phyloP scores from a whole-genome alignment of 768 basidiomycete genomes.

The Postia placenta region DNA sequence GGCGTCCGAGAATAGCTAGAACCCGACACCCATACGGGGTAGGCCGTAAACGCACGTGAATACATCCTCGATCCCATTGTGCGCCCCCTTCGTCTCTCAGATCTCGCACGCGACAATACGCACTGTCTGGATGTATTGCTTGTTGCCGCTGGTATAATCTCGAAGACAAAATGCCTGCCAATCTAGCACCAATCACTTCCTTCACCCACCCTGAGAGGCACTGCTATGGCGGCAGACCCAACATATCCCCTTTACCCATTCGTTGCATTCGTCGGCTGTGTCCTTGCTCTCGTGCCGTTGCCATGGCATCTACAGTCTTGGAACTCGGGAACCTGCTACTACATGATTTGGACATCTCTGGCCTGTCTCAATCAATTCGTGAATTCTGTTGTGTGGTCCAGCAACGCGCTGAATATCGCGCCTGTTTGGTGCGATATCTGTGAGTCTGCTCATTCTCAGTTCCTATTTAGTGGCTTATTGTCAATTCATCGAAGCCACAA shows the following conservation, averaged over 20 bases:
- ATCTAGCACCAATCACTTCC: too few species aligned
- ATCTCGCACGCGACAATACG: too few species aligned
- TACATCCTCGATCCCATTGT: too few species aligned
- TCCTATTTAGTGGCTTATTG: slow-evolving; percentile 20
- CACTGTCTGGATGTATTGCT: too few species aligned
- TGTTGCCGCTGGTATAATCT: too few species aligned
- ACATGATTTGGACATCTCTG: slow-evolving; percentile 39
- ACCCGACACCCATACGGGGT: too few species aligned
- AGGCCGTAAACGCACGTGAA: too few species aligned
- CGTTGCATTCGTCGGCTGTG: slow-evolving; percentile 35
- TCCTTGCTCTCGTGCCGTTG: slow-evolving; percentile 40
- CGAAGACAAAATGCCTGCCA: too few species aligned
- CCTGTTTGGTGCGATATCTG: slow-evolving; percentile 77
- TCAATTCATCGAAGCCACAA: slow-evolving; percentile 6
- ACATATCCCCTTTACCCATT: slow-evolving; percentile 22
- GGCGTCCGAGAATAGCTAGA: too few species aligned
- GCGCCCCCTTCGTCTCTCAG: too few species aligned
- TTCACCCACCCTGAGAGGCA: too few species aligned
- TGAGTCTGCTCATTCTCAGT: slow-evolving; percentile 26
- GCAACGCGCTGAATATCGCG: slow-evolving; percentile 36
- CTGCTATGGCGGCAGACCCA: slow-evolving; percentile 15
- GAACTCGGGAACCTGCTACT: slow-evolving; percentile 42
- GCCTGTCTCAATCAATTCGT: slow-evolving; percentile 37
- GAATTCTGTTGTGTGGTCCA: slow-evolving; percentile 58
- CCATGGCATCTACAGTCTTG: slow-evolving; percentile 50